Evolutionary conservation across 2,329 filamentous ascomycete species (phyloP).

Genomic region (Ascochyta rabiei): DNA sequence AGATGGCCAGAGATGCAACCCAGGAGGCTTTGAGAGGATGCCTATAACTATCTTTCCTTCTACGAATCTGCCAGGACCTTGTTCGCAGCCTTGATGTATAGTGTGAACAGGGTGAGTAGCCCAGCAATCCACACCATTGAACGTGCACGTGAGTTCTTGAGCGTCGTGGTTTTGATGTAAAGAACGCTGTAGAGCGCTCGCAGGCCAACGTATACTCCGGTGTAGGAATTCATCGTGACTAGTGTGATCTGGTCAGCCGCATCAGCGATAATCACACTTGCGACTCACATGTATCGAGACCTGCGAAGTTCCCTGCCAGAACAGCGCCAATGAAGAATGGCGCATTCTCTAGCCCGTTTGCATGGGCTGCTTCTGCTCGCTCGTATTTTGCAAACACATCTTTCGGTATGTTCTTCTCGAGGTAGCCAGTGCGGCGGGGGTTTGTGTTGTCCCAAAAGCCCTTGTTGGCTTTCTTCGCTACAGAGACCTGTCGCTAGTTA

Average conservation of each 20-base stretch:
- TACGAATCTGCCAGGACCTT: neutral
- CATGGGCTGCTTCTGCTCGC: slow-evolving; percentile 52
- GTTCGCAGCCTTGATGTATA: slow-evolving; percentile 34
- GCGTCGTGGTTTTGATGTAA: slow-evolving; percentile 29
- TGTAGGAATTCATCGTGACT: slow-evolving; percentile 31
- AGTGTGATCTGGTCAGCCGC: neutral
- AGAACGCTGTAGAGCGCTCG: slow-evolving; percentile 28
- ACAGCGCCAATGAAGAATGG: slow-evolving; percentile 54
- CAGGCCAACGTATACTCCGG: slow-evolving; percentile 23
- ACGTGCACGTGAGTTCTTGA: slow-evolving; percentile 25
- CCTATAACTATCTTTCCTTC: neutral
- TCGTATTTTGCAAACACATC: slow-evolving; percentile 49
- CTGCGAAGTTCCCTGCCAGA: slow-evolving; percentile 50
- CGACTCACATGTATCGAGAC: slow-evolving; percentile 26
- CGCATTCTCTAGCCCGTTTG: slow-evolving; percentile 55
- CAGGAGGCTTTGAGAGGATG: too few relatives aligned
- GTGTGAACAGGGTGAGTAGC: slow-evolving; percentile 16
- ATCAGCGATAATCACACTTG: neutral
- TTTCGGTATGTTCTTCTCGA: slow-evolving; percentile 32
- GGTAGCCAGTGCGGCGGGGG: slow-evolving; percentile 42
- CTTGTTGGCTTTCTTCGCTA: slow-evolving; percentile 26
- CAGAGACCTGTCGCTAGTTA: neutral
- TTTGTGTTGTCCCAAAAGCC: slow-evolving; percentile 51
- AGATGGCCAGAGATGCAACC: too few relatives aligned
- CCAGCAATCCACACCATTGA: slow-evolving; percentile 22